Evolutionary conservation across 306 rosid species (phyloP).

Genomic region (Acacia melanoxylon): DNA sequence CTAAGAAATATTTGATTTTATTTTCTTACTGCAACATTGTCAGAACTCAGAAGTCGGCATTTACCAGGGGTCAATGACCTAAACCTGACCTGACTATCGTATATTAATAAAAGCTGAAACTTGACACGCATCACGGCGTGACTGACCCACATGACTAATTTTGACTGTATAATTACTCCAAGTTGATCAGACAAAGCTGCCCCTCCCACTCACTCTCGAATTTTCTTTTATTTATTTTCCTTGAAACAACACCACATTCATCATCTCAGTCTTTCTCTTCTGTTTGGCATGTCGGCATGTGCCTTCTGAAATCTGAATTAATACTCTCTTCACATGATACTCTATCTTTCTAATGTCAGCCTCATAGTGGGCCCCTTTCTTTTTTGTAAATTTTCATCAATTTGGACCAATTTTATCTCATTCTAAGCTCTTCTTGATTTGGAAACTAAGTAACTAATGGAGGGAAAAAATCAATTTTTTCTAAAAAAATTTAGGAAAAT

Average conservation of each 20-base stretch:
- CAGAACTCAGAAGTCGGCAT: background rate
- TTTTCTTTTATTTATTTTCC: background rate
- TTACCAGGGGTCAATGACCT: background rate
- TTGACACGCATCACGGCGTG: background rate
- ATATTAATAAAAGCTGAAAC: background rate
- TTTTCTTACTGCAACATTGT: background rate
- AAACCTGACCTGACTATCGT: background rate
- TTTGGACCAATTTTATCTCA: background rate
- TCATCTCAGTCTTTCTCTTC: background rate
- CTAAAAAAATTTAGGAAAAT: too few relatives aligned
- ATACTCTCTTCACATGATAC: background rate
- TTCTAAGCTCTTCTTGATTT: background rate
- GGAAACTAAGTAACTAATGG: background rate
- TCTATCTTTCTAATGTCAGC: background rate
- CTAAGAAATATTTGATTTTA: background rate
- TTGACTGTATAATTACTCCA: background rate
- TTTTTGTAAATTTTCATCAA: background rate
- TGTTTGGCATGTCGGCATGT: conserved; percentile 1
- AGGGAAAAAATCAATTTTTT: background rate
- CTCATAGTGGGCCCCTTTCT: background rate
- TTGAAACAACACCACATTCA: background rate
- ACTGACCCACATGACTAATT: background rate
- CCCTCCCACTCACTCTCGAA: background rate
- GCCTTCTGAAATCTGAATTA: background rate
- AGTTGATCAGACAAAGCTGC: background rate